phyloP scores from a whole-genome alignment of 805 yeast genomes.

The Candida wancherniae region DNA sequence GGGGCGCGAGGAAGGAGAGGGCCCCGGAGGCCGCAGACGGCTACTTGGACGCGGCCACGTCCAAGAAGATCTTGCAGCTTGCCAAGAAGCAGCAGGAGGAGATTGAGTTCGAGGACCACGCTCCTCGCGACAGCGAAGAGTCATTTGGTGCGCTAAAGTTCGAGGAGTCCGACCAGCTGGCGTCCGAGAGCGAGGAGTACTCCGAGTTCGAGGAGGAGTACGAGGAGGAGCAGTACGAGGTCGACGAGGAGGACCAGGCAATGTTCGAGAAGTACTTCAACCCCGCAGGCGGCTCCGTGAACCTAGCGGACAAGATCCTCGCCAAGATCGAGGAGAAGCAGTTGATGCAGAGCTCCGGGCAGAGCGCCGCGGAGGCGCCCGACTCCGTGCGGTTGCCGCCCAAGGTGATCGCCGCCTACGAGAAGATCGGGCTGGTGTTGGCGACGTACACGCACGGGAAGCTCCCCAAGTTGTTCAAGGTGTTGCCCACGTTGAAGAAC shows the following conservation, averaged over 20 bases:
- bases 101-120: slow-evolving; percentile 61
- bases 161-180: slow-evolving; percentile 24
- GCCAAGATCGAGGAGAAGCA: slow-evolving; percentile 82
- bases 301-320: slow-evolving; percentile 89
- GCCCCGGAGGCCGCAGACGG: slow-evolving; percentile 41
- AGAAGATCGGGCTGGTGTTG: slow-evolving; percentile 82
- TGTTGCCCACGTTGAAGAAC: slow-evolving; percentile 84
- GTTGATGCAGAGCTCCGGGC: slow-evolving; percentile 14
- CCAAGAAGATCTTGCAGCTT: slow-evolving; percentile 79
- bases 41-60: slow-evolving; percentile 72
- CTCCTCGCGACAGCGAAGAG: slow-evolving; percentile 8
- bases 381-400: slow-evolving; percentile 90
- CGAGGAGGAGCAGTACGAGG: slow-evolving; percentile 58
- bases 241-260: slow-evolving; percentile 78
- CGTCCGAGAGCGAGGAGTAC: slow-evolving; percentile 47
- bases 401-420: slow-evolving; percentile 91
- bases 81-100: slow-evolving; percentile 95
- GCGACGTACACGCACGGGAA: slow-evolving; percentile 93
- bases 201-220: slow-evolving; percentile 47
- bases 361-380: slow-evolving; percentile 10
- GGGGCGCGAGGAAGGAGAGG: slow-evolving; percentile 24
- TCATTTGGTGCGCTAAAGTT: neutral
- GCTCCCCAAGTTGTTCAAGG: slow-evolving; percentile 93
- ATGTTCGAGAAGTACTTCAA: slow-evolving; percentile 73
- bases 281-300: slow-evolving; percentile 40